Conservation (phyloP, 805 yeast species). For the Metschnikowia borealis region DNA sequence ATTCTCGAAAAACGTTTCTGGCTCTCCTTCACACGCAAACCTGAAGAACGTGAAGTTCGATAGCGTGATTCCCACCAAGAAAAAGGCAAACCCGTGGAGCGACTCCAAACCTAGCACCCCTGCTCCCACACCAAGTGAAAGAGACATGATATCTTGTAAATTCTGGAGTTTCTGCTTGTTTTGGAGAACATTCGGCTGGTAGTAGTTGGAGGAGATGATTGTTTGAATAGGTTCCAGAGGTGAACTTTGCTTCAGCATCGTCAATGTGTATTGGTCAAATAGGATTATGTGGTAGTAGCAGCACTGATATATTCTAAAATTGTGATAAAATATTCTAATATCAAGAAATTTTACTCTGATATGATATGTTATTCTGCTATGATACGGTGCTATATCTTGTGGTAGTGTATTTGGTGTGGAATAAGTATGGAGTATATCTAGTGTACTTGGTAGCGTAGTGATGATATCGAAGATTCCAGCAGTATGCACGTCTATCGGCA, state of each 20-base stretch:
- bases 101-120: conserved; percentile 40
- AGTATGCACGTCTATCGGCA: conserved; percentile 2
- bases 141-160: conserved; percentile 36
- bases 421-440: neutral
- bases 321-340: no score
- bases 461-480: neutral
- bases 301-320: no score
- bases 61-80: conserved; percentile 30
- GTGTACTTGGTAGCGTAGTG: neutral
- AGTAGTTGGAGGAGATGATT: conserved; percentile 2
- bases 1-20: conserved; percentile 21
- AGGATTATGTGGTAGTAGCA: no score
- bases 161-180: conserved; percentile 20
- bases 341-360: no score
- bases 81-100: conserved; percentile 32
- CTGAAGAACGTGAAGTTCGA: conserved; percentile 27
- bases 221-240: conserved; percentile 1
- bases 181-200: conserved; percentile 6
- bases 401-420: no score
- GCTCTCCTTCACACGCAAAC: conserved; percentile 31
- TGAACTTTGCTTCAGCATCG: neutral
- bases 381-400: no score
- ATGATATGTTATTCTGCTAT: no score
- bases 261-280: neutral
- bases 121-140: conserved; percentile 37